Conservation (phyloP, 306 rosid genomes). For the Psophocarpus tetragonolobus region DNA sequence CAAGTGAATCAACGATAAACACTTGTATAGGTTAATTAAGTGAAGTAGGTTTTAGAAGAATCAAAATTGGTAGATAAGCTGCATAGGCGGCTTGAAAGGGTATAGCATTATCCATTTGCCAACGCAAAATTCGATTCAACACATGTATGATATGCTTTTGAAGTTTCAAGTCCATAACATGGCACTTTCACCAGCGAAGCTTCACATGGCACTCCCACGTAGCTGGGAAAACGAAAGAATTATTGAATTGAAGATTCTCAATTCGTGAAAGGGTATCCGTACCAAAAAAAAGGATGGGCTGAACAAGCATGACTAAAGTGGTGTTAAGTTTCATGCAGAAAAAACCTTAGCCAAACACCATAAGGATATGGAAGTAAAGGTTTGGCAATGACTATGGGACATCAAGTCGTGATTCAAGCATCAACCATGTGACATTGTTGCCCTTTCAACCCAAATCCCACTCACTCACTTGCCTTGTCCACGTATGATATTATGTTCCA, state of each 20-base stretch:
- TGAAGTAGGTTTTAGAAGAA: not conserved
- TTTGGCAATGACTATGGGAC: constrained; percentile 26
- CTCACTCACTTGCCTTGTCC: constrained; percentile 5
- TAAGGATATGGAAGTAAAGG: not conserved
- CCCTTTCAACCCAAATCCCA: not conserved
- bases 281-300: not conserved
- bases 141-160: constrained; percentile 1
- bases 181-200: constrained; percentile 33
- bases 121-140: not conserved
- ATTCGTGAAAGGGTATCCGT: constrained; percentile 1
- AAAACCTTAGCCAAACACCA: not conserved
- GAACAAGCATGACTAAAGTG: not conserved
- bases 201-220: constrained; percentile 26
- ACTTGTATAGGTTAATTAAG: not conserved
- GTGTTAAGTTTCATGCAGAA: not conserved
- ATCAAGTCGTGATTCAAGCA: constrained; percentile 18
- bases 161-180: constrained; percentile 25
- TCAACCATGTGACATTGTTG: constrained; percentile 37
- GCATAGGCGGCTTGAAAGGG: not conserved
- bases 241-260: constrained; percentile 4
- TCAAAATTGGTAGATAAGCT: not conserved
- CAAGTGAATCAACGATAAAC: not conserved
- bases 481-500: constrained; percentile 23
- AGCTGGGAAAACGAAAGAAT: not conserved
- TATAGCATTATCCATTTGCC: constrained; percentile 18